Conservation (phyloP, 2,329 filamentous ascomycete genomes). For the Blumeria hordei region DNA sequence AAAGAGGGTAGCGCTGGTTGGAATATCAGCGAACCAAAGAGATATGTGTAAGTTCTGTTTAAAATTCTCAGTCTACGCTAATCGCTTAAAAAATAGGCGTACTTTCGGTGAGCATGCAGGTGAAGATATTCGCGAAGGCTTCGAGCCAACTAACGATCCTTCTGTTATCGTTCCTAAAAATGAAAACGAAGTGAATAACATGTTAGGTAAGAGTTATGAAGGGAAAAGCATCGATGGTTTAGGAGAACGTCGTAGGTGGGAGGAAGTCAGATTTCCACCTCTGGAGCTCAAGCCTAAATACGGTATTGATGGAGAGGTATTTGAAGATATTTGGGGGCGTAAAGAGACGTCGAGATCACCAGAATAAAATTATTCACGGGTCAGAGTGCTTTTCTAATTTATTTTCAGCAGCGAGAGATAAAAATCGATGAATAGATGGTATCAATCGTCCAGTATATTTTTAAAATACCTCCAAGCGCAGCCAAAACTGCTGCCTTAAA, state of each 20-base stretch:
- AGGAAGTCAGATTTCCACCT: constrained; percentile 11
- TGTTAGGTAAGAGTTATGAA: constrained; percentile 11
- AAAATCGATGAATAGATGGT: too few relatives aligned
- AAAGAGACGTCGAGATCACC: constrained; percentile 10
- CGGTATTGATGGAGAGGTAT: constrained; percentile 14
- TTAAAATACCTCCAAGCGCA: too few relatives aligned
- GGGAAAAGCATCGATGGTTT: constrained; percentile 13
- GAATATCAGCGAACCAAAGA: constrained; percentile 29
- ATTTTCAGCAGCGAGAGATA: too few relatives aligned
- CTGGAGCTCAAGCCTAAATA: constrained; percentile 15
- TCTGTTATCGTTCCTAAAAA: constrained; percentile 19
- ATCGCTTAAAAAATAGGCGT: constrained; percentile 14
- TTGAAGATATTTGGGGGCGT: constrained; percentile 16
- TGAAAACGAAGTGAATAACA: constrained; percentile 15
- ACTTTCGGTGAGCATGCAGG: constrained; percentile 22
- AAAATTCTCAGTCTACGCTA: too few relatives aligned
- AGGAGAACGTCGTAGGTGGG: constrained; percentile 21
- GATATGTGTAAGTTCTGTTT: constrained; percentile 24
- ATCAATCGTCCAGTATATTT: too few relatives aligned
- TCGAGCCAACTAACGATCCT: constrained; percentile 22
- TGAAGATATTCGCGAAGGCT: constrained; percentile 28
- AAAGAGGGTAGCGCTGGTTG: constrained; percentile 36
- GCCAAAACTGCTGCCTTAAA: too few relatives aligned
- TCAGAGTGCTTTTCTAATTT: too few relatives aligned
- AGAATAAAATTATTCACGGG: constrained; percentile 8